Evolutionary conservation across 768 basidiomycete genomes (phyloP).

Genomic region (Gelatoporia subvermispora): DNA sequence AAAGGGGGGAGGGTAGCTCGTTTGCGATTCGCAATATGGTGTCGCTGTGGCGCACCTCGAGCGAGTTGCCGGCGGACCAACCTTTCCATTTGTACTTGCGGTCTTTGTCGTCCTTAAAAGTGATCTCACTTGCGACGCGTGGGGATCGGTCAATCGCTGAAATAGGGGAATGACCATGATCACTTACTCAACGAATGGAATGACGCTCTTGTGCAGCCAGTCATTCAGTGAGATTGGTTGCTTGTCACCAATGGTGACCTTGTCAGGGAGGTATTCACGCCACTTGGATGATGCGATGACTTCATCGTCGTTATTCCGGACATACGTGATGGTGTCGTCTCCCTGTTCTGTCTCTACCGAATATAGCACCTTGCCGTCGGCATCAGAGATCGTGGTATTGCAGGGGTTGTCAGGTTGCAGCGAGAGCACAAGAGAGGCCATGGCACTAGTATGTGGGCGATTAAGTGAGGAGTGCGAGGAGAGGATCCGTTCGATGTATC

Average conservation of each 20-base stretch:
- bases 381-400: constrained; percentile 33
- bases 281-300: constrained; percentile 35
- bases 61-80: constrained; percentile 27
- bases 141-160: neutral
- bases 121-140: constrained; percentile 27
- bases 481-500: too few species aligned
- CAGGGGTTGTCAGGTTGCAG: constrained; percentile 38
- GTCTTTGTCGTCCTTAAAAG: constrained; percentile 29
- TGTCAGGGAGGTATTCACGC: constrained; percentile 33
- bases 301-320: constrained; percentile 28
- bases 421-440: constrained; percentile 19
- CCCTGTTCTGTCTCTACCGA: constrained; percentile 31
- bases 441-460: too few species aligned
- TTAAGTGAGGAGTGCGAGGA: too few species aligned
- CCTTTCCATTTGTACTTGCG: constrained; percentile 40
- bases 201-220: constrained; percentile 37
- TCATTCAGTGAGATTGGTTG: constrained; percentile 27
- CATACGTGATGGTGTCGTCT: constrained; percentile 27
- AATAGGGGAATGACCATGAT: neutral
- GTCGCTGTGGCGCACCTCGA: constrained; percentile 27
- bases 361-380: constrained; percentile 30
- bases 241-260: constrained; percentile 30
- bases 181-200: constrained; percentile 38
- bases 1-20: neutral
- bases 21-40: neutral